These are phyloP conservation scores for Boletus rubropictus DNA, from an alignment of 768 basidiomycete genomes.

Conservation along the genomic window DNA sequence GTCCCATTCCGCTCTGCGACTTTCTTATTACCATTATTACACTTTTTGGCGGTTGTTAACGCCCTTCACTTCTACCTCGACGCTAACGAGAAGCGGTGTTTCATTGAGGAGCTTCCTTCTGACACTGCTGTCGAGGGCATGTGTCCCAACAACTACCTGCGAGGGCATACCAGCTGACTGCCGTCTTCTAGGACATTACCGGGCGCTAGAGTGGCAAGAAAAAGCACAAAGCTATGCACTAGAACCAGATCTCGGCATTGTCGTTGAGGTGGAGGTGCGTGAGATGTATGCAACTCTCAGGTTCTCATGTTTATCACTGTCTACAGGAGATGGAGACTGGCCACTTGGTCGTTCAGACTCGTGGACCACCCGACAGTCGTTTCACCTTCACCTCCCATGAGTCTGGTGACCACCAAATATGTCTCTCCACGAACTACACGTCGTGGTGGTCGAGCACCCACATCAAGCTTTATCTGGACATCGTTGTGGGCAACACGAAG, in stretches of 20 bases:
- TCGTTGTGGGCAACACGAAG: conserved; percentile 85
- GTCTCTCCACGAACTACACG: conserved; percentile 88
- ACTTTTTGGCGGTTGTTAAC: conserved; percentile 43
- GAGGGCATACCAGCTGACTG: not conserved
- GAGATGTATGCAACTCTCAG: not conserved
- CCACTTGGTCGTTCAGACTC: conserved; percentile 79
- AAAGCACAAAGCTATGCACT: conserved; percentile 56
- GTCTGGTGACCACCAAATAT: conserved; percentile 95
- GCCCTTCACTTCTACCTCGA: conserved; percentile 97
- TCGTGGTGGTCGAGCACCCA: conserved; percentile 84
- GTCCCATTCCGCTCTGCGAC: conserved; percentile 18
- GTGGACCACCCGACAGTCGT: conserved; percentile 83
- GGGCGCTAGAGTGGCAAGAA: conserved; percentile 88
- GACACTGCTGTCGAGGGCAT: conserved; percentile 94
- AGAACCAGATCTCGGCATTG: conserved; percentile 77
- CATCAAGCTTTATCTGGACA: conserved; percentile 91
- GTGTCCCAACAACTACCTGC: conserved; percentile 10
- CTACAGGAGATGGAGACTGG: conserved; percentile 78
- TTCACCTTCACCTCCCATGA: conserved; percentile 99
- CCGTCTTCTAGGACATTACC: conserved; percentile 72
- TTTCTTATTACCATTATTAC: conserved; percentile 36
- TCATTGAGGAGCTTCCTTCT: conserved; percentile 91
- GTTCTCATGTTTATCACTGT: not conserved
- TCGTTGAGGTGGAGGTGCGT: conserved; percentile 86
- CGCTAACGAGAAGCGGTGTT: conserved; percentile 88